Conservation (phyloP, 495 filamentous ascomycete species). For the Penicillium taxi region DNA sequence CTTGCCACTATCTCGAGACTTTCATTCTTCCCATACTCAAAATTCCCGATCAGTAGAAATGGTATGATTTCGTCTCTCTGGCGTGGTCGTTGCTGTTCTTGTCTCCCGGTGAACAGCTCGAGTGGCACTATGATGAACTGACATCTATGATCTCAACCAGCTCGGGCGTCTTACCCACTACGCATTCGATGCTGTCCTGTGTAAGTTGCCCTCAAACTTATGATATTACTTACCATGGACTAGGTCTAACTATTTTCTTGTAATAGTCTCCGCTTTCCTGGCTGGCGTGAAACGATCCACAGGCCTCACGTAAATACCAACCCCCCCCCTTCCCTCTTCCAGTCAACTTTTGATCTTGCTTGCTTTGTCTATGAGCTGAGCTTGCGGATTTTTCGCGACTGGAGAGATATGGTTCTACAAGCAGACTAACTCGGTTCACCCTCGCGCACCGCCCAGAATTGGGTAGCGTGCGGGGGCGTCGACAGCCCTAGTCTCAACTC, state of each 20-base stretch:
- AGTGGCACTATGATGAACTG: too few relatives aligned
- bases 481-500: conserved; percentile 75
- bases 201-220: too few relatives aligned
- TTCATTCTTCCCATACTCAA: background rate
- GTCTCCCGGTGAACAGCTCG: too few relatives aligned
- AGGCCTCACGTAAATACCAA: conserved; percentile 80
- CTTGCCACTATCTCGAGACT: background rate
- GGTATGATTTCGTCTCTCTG: too few relatives aligned
- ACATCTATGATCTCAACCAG: conserved; percentile 46
- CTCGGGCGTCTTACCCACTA: conserved; percentile 88
- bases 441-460: conserved; percentile 25
- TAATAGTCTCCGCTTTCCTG: conserved; percentile 82
- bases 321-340: conserved; percentile 4
- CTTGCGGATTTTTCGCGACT: too few relatives aligned
- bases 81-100: too few relatives aligned
- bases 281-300: conserved; percentile 95
- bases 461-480: conserved; percentile 27
- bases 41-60: conserved; percentile 11
- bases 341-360: conserved; percentile 2
- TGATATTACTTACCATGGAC: conserved; percentile 8
- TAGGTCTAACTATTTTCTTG: conserved; percentile 14
- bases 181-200: conserved; percentile 89
- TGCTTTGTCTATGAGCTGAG: background rate
- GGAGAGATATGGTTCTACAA: too few relatives aligned
- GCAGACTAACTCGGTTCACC: conserved; percentile 30